Evolutionary conservation across 345 rosid genomes (phyloP), one percentile per base, ranked within the genome.

Genomic region (Linum usitatissimum): DNA sequence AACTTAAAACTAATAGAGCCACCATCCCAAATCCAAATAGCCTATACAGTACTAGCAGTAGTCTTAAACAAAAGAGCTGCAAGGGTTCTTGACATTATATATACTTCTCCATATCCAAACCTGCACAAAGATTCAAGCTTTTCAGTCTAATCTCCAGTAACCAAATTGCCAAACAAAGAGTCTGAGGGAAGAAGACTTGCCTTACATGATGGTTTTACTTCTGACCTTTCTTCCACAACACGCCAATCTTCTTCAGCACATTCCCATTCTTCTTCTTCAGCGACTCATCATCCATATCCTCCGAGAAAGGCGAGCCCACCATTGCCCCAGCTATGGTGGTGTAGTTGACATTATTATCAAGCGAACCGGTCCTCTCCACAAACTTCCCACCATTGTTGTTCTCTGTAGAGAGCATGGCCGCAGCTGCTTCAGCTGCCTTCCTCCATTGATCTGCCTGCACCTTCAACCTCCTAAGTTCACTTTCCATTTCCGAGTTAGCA

Each of bases 391-490:
- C 31, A 8, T 21, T 21, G 21, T 57, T 81, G 78, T 83, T 89
- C 61, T 86, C 86, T 9, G 82, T 70, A 30, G 95, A 79, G 62
- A 93, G 78, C 86, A 90, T 86, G 48, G 97, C 67, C 31, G 99
- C 85, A 0, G 99, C 99, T 10, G 90, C 92, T 77, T 93, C 99
- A 0, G 96, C 97, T 3, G 99, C 99, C 79, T 93, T 93, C 80
- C 97, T 83, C 99, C 99, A 90, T 65, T 90, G 99, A 66, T 93
- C 95, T 40, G 95, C 76, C 69, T 93, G 99, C 64, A 90, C 99
- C 74, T 90, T 93, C 53, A 90, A 71, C 80, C 80, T 87, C 81
- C 99, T 86, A 30, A 93, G 63, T 76, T 93, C 97, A 0, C 82
- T 81, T 79, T 87, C 97, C 79, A 88, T 64, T 64, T 93, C 99